Evolutionary conservation across 23 red algal species (phyloP).

Genomic region (Agarophyton chilense): DNA sequence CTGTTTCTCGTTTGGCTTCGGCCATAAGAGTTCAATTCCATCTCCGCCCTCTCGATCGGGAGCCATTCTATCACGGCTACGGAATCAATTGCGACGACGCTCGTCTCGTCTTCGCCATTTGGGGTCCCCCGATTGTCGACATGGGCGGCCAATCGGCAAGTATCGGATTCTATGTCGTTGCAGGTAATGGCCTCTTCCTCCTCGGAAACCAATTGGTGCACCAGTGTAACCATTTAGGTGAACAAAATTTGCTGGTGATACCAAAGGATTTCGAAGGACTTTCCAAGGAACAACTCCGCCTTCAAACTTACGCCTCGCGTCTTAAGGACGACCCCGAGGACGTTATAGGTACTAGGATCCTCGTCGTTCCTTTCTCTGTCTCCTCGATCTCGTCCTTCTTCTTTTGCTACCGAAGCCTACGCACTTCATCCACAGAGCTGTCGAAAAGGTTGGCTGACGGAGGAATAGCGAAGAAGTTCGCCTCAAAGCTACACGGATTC

Average conservation of each 20-base stretch:
- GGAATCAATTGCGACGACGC: slow-evolving; percentile 11
- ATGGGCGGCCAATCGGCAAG: not conserved
- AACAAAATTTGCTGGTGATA: not conserved
- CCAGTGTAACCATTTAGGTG: not conserved
- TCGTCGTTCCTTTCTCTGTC: not conserved
- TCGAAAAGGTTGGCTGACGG: not conserved
- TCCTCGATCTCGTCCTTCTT: not conserved
- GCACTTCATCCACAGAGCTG: not conserved
- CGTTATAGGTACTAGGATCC: not conserved
- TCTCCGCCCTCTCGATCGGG: not conserved
- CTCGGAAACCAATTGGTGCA: slow-evolving; percentile 25
- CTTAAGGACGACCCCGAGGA: not conserved
- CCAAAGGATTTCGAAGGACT: not conserved
- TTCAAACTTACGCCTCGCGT: not conserved
- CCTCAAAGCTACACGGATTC: slow-evolving; percentile 11
- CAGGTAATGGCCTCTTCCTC: slow-evolving; percentile 21
- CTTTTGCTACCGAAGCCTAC: not conserved
- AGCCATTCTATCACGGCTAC: slow-evolving; percentile 33
- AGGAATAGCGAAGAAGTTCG: not conserved
- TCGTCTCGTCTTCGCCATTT: not conserved
- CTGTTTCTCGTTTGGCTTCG: not conserved
- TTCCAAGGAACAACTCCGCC: not conserved
- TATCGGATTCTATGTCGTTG: slow-evolving; percentile 26
- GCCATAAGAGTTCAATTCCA: not conserved
- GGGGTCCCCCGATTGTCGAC: slow-evolving; percentile 16